A percentile compares a stretch with the other conserved stretches of the same genome.
Evolutionary conservation across 306 rosid species (phyloP).

Genomic region (Ziziphus jujuba): DNA sequence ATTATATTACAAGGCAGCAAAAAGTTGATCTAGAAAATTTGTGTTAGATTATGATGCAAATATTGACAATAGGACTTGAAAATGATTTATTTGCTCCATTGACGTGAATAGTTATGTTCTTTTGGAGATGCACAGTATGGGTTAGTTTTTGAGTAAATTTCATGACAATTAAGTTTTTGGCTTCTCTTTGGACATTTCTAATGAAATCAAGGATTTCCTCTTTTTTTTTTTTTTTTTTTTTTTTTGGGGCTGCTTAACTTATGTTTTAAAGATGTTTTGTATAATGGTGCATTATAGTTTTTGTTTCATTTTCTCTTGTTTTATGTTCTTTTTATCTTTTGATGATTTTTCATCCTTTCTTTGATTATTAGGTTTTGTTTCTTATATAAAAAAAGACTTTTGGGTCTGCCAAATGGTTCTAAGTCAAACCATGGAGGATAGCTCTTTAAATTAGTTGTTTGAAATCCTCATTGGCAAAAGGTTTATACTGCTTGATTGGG

Average conservation of each 20-base stretch:
- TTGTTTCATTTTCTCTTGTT: too few species aligned
- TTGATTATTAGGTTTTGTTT: too few species aligned
- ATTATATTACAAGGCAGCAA: not conserved
- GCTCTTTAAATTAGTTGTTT: not conserved
- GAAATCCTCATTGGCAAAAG: not conserved
- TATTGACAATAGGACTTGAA: not conserved
- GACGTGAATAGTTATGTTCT: not conserved
- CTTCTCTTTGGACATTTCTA: too few species aligned
- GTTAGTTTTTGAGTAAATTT: not conserved
- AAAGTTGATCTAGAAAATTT: not conserved
- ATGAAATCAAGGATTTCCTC: too few species aligned
- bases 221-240: too few species aligned
- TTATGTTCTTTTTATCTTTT: too few species aligned
- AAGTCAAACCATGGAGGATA: not conserved
- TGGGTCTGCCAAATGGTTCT: not conserved
- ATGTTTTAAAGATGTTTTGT: too few species aligned
- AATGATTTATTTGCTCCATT: not conserved
- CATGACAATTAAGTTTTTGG: too few species aligned
- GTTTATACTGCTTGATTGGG: slow-evolving; percentile 12
- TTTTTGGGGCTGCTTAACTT: too few species aligned
- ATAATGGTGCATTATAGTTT: too few species aligned
- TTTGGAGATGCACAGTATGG: too few species aligned
- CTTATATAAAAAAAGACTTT: not conserved
- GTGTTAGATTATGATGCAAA: not conserved
- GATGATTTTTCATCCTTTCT: too few species aligned